These are phyloP conservation scores for Nosema bombycis DNA, from an alignment of 371 early-diverging fungal species.

Conservation along the genomic window DNA sequence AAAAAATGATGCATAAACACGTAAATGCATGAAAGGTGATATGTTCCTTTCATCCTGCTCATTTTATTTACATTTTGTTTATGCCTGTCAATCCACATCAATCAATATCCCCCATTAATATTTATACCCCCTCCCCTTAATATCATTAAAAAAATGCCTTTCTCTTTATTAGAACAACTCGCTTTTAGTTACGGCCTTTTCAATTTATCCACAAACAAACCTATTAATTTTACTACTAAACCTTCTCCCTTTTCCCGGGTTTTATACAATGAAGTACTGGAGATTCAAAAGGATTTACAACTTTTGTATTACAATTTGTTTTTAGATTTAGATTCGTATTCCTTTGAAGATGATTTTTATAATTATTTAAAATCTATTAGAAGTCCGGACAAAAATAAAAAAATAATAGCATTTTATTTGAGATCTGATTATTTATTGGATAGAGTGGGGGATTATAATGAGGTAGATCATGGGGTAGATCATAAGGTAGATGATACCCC, in stretches of 20 bases:
- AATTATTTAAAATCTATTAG: not conserved
- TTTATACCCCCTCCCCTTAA: too few relatives aligned
- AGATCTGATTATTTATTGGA: constrained; percentile 52
- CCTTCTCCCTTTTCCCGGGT: not conserved
- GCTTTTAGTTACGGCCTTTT: not conserved
- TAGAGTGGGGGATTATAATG: too few relatives aligned
- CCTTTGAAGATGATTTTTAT: constrained; percentile 9
- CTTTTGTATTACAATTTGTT: not conserved
- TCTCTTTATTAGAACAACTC: not conserved
- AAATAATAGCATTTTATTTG: constrained; percentile 16
- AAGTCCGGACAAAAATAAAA: not conserved
- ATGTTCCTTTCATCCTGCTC: too few relatives aligned
- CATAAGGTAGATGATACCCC: too few relatives aligned
- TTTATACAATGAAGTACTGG: not conserved
- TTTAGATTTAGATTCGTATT: not conserved
- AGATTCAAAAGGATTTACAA: not conserved
- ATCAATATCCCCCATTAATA: too few relatives aligned
- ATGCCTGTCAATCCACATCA: too few relatives aligned
- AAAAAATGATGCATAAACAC: too few relatives aligned
- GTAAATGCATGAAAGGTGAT: too few relatives aligned
- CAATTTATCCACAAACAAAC: not conserved
- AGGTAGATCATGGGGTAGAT: too few relatives aligned
- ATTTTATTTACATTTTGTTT: too few relatives aligned
- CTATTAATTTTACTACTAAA: not conserved
- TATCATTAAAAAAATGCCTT: not conserved